A percentile compares a stretch with the other conserved stretches of the same genome.
Evolutionary conservation across 805 yeast genomes (phyloP).

Genomic region (Nakazawaea siamensis): DNA sequence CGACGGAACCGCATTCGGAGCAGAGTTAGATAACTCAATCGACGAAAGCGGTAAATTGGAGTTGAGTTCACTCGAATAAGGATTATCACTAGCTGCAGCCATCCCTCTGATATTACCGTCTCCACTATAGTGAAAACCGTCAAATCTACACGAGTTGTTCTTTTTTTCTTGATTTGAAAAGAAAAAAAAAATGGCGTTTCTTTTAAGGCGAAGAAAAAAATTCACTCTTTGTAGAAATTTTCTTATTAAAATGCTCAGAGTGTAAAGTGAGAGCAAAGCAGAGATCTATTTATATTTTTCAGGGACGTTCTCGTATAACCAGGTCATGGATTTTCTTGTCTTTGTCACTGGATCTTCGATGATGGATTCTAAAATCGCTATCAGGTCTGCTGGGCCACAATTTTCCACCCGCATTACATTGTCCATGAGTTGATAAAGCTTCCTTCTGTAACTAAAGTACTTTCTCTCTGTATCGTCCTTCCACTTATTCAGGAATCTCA

Average conservation of each 20-base stretch:
- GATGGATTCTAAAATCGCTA: slow-evolving; percentile 5
- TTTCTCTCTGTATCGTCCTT: slow-evolving; percentile 16
- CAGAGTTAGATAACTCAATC: slow-evolving; percentile 13
- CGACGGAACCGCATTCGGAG: slow-evolving; percentile 42
- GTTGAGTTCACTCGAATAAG: slow-evolving; percentile 19
- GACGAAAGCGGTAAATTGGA: slow-evolving; percentile 3
- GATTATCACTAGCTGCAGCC: slow-evolving; percentile 31
- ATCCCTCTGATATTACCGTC: slow-evolving; percentile 1
- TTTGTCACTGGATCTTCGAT: not conserved
- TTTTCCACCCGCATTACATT: slow-evolving; percentile 7
- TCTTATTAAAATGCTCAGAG: too few relatives aligned
- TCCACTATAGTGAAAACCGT: too few relatives aligned
- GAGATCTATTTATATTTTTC: slow-evolving; percentile 1
- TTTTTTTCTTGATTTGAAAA: too few relatives aligned
- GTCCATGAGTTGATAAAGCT: slow-evolving; percentile 7
- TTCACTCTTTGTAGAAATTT: not conserved
- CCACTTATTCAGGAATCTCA: slow-evolving; percentile 32
- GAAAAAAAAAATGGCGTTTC: too few relatives aligned
- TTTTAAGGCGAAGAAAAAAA: too few relatives aligned
- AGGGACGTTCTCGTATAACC: slow-evolving; percentile 8
- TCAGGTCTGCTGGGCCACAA: slow-evolving; percentile 4
- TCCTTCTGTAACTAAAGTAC: slow-evolving; percentile 9
- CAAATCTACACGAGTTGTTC: too few relatives aligned
- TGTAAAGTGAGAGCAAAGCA: not conserved
- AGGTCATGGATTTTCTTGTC: slow-evolving; percentile 7